Evolutionary conservation across 2,329 filamentous ascomycete genomes (phyloP), one percentile per base, ranked within the genome.

Genomic region (Fonsecaea pedrosoi): DNA sequence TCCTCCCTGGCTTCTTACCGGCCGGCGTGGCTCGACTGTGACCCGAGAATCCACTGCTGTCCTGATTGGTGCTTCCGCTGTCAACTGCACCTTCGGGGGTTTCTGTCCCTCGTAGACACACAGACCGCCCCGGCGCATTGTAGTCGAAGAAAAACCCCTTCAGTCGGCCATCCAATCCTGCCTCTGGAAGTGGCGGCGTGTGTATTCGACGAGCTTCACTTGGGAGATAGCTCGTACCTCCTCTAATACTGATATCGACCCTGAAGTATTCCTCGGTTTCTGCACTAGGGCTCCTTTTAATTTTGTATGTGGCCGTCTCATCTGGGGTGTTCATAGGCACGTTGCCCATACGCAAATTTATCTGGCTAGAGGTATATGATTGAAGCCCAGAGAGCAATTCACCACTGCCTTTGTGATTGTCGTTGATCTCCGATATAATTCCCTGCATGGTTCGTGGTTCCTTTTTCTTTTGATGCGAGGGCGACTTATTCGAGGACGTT

Each of bases 91-190:
- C 30, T 40, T 58, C 61, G n/a, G n/a, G 21, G n/a, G 21, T 35
- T 25, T 57, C 54, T 7, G 59, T 37, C 9, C 18, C 35, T 6
- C 25, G 62, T 25, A 61, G 9, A 35, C 42, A 42, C 42, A 53
- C 38, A 34, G 25, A 9, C 13, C 54, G 45, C 53, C 62, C 54
- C 9, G 70, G 72, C 10, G 70, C 68, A 32, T 72, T 69, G 63
- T 73, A 72, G 56, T 73, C 71, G 56, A 73, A 73, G 61, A 73
- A 73, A 42, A 73, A 72, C 1, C 71, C 71, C 65, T 64, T 58
- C 62, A 63, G 67, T 25, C 48, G 60, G 3, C 66, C 66, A 40
- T 69, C 67, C 25, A n/a, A 55, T 13, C 66, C 68, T 53, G 67
- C 65, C 54, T 73, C 70, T 15, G 70, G 70, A 1, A 70, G 61